Evolutionary conservation across 768 basidiomycete genomes (phyloP), one percentile per base, ranked within the genome.

Genomic region (Auricularia heimuer): DNA sequence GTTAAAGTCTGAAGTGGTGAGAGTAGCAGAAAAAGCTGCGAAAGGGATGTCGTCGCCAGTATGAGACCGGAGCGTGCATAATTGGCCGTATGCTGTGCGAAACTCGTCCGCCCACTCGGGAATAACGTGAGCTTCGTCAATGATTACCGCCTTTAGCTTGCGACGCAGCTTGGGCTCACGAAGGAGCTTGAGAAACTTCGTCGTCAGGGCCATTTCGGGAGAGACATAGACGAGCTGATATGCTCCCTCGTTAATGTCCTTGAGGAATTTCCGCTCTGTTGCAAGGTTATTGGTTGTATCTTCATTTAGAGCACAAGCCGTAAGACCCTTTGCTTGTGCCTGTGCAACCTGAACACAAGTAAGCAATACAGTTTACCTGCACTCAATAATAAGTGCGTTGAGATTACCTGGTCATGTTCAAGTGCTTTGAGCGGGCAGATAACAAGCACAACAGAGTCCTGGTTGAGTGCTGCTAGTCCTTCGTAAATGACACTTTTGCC

Each of bases 351-450:
- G 39, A 14, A 33, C 1, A 35, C 12, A 33, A 11, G 12, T 61
- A 12, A 14, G 14, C 11, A 21, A 8, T 12, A 12, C 12, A 35
- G 12, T 11, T 24, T 1, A 6, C 10, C 24, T 24, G 37, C 37
- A 39, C 37, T 63, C 62, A 39, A 14, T 36, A 18, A 16, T n/a
- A 62, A 18, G 21, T 34, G n/a, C 0, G 10, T n/a, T 24, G 3
- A 54, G 24, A 24, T 24, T 24, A 73, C 74, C 71, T 75, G 74
- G 65, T 75, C 73, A 11, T 62, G 54, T 62, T 73, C 72, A 3
- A 74, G 60, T 0, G 74, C 73, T 60, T 75, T 75, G n/a, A 75
- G 62, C 1, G 74, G 74, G 58, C 71, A 67, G 0, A 74, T 70
- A 34, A 75, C 68, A 18, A 75, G 54, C 2, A 72, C 68, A 1